Base-by-base conservation (phyloP, 2,329 filamentous ascomycete genomes). In the Ophiostoma triangulosporum region DNA sequence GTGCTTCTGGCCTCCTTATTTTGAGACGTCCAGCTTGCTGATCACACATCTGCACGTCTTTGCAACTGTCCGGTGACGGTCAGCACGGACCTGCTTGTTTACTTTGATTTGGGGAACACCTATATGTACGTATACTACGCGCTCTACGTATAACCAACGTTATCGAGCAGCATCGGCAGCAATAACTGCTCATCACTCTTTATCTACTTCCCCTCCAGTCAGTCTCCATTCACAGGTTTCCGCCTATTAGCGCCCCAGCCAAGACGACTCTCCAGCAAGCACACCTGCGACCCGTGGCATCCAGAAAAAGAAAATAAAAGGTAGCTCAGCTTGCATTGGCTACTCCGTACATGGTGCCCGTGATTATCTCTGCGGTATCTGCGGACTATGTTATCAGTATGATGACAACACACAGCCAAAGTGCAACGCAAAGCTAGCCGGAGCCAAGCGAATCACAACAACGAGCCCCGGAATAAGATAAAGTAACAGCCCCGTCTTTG, bases 191-290 rank as follows among this genome's bases (percentile, higher is more conserved):
- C 36, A 24, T 22, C 36, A 40, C 36, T 24, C 20, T 43, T 40
- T 43, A 15, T 43, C 38, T 43, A 43, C 20, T 43, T 22, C 3
- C 17, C n/a, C 35, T 17, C 35, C 35, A 38, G 35, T 38, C n/a
- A 9, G 38, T 43, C 38, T 43, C 38, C 38, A 43, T 43, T 17
- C 20, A 43, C 45, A 51, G 35, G 27, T 26, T 27, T 26, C 26
- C 26, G 22, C 43, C 17, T n/a, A 7, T 35, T 51, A 54, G 53
- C 50, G 53, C 49, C 17, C 38, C 43, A 51, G 43, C 53, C 49
- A 50, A 52, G 50, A 49, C 43, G 43, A 35, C 38, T 45, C 48
- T 51, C n/a, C 43, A 50, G 48, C 46, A 33, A 22, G 35, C 33
- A 20, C 14, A 9, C 35, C 35, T 24, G 20, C 20, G 17, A 12